phyloP scores from a whole-genome alignment of 169 alveolate genomes.

The Perkinsus olseni region DNA sequence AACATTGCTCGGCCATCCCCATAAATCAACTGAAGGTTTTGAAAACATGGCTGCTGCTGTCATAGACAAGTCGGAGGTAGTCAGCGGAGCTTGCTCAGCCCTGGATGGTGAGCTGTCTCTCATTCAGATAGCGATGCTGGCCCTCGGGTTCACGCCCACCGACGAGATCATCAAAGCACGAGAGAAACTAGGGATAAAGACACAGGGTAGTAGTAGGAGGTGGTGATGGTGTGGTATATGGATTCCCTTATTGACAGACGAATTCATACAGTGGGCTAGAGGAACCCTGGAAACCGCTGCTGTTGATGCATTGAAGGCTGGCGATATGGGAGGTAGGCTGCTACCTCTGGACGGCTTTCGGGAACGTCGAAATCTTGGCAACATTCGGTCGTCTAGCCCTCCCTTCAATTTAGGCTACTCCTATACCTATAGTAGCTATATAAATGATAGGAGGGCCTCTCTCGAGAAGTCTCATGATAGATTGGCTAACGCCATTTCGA shows the following conservation, averaged over 20 bases:
- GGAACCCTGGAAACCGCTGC: neutral
- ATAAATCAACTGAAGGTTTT: neutral
- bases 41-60: neutral
- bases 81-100: neutral
- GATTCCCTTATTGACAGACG: neutral
- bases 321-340: neutral
- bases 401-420: too few relatives aligned
- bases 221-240: neutral
- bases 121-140: neutral
- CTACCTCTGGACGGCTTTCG: too few relatives aligned
- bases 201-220: neutral
- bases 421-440: too few relatives aligned
- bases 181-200: neutral
- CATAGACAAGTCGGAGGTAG: neutral
- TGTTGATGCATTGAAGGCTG: neutral
- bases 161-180: neutral
- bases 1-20: neutral
- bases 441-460: too few relatives aligned
- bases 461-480: too few relatives aligned
- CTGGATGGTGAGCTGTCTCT: neutral
- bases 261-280: neutral
- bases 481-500: too few relatives aligned
- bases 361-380: too few relatives aligned
- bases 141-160: neutral
- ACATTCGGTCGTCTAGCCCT: too few relatives aligned